These are phyloP conservation scores for Gamsiella multidivaricata DNA, from an alignment of 192 early-diverging fungal genomes.

Conservation along the genomic window DNA sequence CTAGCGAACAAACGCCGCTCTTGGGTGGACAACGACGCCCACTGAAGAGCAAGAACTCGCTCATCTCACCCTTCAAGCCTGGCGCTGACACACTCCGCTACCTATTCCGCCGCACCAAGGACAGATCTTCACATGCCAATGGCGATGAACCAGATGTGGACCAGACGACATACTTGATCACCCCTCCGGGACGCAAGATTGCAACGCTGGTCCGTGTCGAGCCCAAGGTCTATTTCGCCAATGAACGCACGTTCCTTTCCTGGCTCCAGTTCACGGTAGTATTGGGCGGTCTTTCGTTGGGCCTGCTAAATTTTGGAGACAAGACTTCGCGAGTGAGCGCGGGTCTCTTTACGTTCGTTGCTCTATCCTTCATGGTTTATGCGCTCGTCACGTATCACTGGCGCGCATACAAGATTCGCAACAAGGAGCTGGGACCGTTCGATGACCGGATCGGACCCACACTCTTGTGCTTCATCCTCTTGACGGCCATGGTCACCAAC, in stretches of 20 bases:
- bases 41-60: slow-evolving; percentile 33
- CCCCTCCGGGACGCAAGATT: slow-evolving; percentile 62
- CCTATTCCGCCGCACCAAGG: slow-evolving; percentile 42
- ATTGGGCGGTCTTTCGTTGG: slow-evolving; percentile 76
- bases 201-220: slow-evolving; percentile 75
- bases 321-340: slow-evolving; percentile 75
- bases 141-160: slow-evolving; percentile 20
- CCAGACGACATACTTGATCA: slow-evolving; percentile 40
- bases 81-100: slow-evolving; percentile 53
- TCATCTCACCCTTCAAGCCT: slow-evolving; percentile 49
- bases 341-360: slow-evolving; percentile 73
- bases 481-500: slow-evolving; percentile 75
- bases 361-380: slow-evolving; percentile 84
- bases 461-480: slow-evolving; percentile 73
- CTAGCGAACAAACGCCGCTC: slow-evolving; percentile 51
- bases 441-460: slow-evolving; percentile 82
- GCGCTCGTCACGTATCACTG: slow-evolving; percentile 82
- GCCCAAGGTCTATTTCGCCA: slow-evolving; percentile 94
- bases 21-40: slow-evolving; percentile 13
- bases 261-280: slow-evolving; percentile 87
- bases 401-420: slow-evolving; percentile 81
- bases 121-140: slow-evolving; percentile 28
- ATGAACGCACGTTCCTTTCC: slow-evolving; percentile 91
- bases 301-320: slow-evolving; percentile 86
- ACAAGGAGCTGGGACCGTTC: slow-evolving; percentile 80